Conservation (phyloP, 371 early-diverging fungal genomes). For the Apophysomyces trapeziformis region DNA sequence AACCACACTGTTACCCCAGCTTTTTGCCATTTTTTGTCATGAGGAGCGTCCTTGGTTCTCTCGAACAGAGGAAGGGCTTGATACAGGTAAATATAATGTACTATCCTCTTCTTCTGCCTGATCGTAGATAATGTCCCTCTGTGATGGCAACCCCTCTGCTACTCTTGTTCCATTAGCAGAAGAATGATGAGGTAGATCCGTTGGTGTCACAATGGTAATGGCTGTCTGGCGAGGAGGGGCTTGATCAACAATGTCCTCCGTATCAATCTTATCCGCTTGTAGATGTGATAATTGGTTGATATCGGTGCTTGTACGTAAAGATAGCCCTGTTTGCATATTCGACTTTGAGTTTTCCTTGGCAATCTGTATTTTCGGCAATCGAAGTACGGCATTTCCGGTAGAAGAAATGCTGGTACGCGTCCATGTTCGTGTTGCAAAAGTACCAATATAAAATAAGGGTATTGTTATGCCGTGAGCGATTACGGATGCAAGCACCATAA, state of each 20-base stretch:
- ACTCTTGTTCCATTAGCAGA: no score
- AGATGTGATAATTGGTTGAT: not conserved
- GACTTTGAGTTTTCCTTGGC: not conserved
- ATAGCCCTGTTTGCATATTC: not conserved
- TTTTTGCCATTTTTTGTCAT: not conserved
- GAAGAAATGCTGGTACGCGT: conserved; percentile 27
- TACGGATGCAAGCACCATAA: conserved; percentile 74
- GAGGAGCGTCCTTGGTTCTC: not conserved
- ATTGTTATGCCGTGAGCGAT: conserved; percentile 79
- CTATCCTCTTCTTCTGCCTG: not conserved
- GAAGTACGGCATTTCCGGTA: conserved; percentile 35
- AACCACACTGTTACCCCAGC: no score
- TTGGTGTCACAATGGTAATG: conserved; percentile 17
- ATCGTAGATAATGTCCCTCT: not conserved
- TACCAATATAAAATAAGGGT: conserved; percentile 61
- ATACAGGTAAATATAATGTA: not conserved
- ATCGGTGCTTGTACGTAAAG: not conserved
- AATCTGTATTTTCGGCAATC: conserved; percentile 3
- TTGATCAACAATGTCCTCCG: not conserved
- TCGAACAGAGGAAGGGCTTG: not conserved
- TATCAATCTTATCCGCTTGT: not conserved
- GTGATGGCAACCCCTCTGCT: not conserved
- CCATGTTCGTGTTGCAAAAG: conserved; percentile 38
- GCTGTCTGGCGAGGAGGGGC: conserved; percentile 16
- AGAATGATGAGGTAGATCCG: conserved; percentile 1